phyloP scores from a whole-genome alignment of 1,284 basidiomycete genomes.

The Leccinum subspadiceum region DNA sequence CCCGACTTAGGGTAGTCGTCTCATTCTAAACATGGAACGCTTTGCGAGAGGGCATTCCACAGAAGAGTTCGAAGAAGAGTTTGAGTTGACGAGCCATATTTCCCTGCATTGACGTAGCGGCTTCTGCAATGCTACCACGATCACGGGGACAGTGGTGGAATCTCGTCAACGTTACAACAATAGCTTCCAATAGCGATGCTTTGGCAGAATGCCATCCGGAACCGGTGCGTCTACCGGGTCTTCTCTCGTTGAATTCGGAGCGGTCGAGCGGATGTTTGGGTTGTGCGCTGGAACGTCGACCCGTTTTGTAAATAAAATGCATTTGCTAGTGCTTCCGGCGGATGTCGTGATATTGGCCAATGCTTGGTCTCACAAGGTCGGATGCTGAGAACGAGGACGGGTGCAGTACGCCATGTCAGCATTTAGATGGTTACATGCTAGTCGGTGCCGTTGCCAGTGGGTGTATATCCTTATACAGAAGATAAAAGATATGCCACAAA shows the following conservation, averaged over 20 bases:
- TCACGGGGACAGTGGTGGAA: not conserved
- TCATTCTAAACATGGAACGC: slow-evolving; percentile 20
- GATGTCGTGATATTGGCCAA: not conserved
- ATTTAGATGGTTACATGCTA: not conserved
- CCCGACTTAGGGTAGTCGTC: slow-evolving; percentile 16
- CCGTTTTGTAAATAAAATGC: slow-evolving; percentile 60
- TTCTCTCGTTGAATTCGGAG: not conserved
- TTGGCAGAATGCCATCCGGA: not conserved
- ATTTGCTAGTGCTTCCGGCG: slow-evolving; percentile 59
- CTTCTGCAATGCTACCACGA: not conserved
- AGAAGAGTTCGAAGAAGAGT: slow-evolving; percentile 12
- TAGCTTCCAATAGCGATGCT: not conserved
- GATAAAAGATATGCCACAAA: not conserved
- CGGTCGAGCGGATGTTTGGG: slow-evolving; percentile 89
- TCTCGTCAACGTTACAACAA: too few species aligned
- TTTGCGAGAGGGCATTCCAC: slow-evolving; percentile 11
- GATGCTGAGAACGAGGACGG: not conserved
- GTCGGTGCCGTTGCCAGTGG: not conserved
- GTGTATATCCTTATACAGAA: not conserved
- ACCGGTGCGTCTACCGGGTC: not conserved
- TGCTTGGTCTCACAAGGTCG: not conserved
- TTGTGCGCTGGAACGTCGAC: slow-evolving; percentile 74
- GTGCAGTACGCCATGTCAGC: not conserved
- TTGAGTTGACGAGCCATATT: slow-evolving; percentile 17
- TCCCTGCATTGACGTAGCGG: slow-evolving; percentile 4